phyloP scores from a whole-genome alignment of 2,329 filamentous ascomycete genomes.

The Claviceps purpurea region DNA sequence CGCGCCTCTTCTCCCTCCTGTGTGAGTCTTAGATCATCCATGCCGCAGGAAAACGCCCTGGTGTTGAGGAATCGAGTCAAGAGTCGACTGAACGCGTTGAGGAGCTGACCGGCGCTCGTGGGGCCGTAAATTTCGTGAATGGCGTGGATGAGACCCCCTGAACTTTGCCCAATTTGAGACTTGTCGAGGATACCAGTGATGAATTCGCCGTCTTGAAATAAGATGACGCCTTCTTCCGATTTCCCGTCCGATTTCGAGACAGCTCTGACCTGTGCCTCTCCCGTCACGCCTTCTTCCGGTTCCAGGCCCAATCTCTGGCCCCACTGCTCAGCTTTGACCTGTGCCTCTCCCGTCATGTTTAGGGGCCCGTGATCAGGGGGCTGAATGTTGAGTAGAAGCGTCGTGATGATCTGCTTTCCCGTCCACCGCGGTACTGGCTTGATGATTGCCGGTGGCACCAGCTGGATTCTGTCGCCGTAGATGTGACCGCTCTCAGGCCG shows the following conservation, averaged over 20 bases:
- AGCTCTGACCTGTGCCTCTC: constrained; percentile 65
- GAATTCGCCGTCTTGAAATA: constrained; percentile 78
- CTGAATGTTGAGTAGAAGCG: constrained; percentile 82
- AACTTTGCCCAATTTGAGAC: constrained; percentile 77
- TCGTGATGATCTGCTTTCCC: constrained; percentile 90
- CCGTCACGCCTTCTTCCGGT: constrained; percentile 69
- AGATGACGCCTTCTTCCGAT: constrained; percentile 68
- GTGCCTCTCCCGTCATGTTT: constrained; percentile 66
- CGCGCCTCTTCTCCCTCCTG: constrained; percentile 61
- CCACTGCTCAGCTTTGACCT: constrained; percentile 71
- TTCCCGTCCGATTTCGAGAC: constrained; percentile 51
- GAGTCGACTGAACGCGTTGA: constrained; percentile 80
- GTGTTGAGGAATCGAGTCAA: constrained; percentile 85
- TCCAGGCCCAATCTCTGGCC: constrained; percentile 29
- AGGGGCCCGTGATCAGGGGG: constrained; percentile 64
- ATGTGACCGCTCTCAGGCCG: constrained; percentile 86
- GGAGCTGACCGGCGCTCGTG: constrained; percentile 68
- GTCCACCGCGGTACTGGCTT: constrained; percentile 81
- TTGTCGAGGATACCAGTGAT: constrained; percentile 90
- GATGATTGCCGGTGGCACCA: constrained; percentile 66
- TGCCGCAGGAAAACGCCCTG: constrained; percentile 91
- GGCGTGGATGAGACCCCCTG: constrained; percentile 79
- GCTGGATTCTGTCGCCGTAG: constrained; percentile 65
- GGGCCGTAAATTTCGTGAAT: constrained; percentile 91
- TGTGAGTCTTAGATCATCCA: constrained; percentile 86